Evolutionary conservation across 495 filamentous ascomycete genomes (phyloP).

Genomic region (Penicillium pulvis): DNA sequence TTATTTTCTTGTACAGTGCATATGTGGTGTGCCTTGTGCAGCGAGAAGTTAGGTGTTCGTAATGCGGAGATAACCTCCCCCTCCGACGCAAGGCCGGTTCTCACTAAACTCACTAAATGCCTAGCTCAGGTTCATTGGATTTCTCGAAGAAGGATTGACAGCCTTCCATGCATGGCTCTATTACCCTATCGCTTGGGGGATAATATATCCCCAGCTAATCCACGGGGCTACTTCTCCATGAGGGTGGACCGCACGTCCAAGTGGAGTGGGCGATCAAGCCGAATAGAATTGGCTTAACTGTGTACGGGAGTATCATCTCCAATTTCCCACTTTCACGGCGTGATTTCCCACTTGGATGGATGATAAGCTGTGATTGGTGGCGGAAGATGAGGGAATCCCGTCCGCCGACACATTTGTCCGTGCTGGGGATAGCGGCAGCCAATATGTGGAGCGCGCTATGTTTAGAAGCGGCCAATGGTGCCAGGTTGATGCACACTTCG

Average conservation of each 20-base stretch:
- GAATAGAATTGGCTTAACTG: not conserved
- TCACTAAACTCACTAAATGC: not conserved
- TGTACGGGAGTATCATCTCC: not conserved
- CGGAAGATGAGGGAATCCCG: slow-evolving; percentile 20
- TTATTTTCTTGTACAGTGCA: not conserved
- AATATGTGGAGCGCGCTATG: slow-evolving; percentile 24
- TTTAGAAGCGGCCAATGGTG: slow-evolving; percentile 32
- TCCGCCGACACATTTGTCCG: slow-evolving; percentile 22
- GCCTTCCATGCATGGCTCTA: slow-evolving; percentile 33
- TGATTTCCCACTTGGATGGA: slow-evolving; percentile 4
- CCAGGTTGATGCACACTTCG: slow-evolving; percentile 11
- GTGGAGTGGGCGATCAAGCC: slow-evolving; percentile 6
- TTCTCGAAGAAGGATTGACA: slow-evolving; percentile 33
- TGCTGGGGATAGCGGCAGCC: slow-evolving; percentile 7
- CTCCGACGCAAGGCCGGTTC: slow-evolving; percentile 10
- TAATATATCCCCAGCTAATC: not conserved
- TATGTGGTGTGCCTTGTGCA: not conserved
- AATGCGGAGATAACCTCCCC: not conserved
- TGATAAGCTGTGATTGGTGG: slow-evolving; percentile 19
- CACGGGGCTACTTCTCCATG: not conserved
- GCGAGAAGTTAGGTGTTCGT: not conserved
- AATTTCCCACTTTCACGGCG: slow-evolving; percentile 20
- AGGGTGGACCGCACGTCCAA: slow-evolving; percentile 2
- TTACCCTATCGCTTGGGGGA: slow-evolving; percentile 10
- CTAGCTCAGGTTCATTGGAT: slow-evolving; percentile 1